Evolutionary conservation across 495 filamentous ascomycete species (phyloP), one percentile per base, ranked within the genome.

Genomic region (Lasiosphaeria miniovina): DNA sequence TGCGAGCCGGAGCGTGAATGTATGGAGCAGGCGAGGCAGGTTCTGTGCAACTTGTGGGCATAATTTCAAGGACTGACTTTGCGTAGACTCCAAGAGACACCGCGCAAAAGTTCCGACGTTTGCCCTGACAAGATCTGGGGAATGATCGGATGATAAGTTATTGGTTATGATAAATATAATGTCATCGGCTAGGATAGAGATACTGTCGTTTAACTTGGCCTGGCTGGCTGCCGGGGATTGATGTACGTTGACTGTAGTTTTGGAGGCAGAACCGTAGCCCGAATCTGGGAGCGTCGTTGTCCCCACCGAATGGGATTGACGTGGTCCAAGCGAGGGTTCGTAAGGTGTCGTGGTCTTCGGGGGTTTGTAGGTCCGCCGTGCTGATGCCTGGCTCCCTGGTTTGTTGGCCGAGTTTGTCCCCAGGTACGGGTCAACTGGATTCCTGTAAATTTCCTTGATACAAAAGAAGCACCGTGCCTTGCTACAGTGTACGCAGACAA

Each of bases 231-330:
- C 12, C 34, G 35, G 34, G 4, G 12, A 48, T 6, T 35, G n/a
- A 24, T 35, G 12, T 8, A 35, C 32, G 3, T 9, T 38, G 0
- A 48, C 49, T 9, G 14, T 43, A 7, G 48, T 32, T 14, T 52
- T 58, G 33, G 56, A 58, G 32, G 46, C 56, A 52, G 56, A 38
- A 5, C 56, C 56, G 17, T 51, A 52, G 9, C 56, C 56, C 5
- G 46, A 58, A 32, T 51, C 46, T 8, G 9, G 55, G 33, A 52
- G 15, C 7, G 7, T 41, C 38, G 38, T 9, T 41, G 38, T 3
- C 38, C 38, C 14, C 38, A 24, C 24, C 24, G 24, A 1, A 24
- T 24, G 24, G 24, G 24, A 24, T 24, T 24, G 24, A 2, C 24
- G 0, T 24, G 0, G 24, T 24, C 24, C 24, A 24, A 24, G 24